A percentile compares a stretch with the other conserved stretches of the same genome.
Evolutionary conservation across 305 asterid genomes (phyloP).

Genomic region (Fraxinus paxiana): DNA sequence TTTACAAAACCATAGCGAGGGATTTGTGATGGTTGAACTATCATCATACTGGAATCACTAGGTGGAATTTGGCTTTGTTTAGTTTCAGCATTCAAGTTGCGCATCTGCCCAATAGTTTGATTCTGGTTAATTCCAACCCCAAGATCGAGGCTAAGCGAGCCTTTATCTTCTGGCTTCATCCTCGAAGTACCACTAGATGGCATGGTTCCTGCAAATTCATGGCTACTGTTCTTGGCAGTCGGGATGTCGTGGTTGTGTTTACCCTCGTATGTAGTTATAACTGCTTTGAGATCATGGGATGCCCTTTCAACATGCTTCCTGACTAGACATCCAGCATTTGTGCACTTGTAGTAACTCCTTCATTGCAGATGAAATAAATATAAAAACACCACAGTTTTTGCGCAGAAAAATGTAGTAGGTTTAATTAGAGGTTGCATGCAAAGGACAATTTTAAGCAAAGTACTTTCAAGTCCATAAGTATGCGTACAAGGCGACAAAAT

Average conservation of each 20-base stretch:
- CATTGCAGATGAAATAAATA: constrained; percentile 20
- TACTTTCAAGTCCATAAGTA: neutral
- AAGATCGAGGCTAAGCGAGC: constrained; percentile 69
- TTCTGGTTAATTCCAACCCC: constrained; percentile 68
- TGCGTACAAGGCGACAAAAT: neutral
- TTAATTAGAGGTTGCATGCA: neutral
- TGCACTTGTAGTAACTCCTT: constrained; percentile 97
- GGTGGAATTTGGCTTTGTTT: constrained; percentile 30
- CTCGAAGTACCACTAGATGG: constrained; percentile 34
- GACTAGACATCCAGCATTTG: constrained; percentile 78
- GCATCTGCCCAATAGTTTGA: constrained; percentile 34
- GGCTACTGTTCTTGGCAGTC: constrained; percentile 59
- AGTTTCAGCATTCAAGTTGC: constrained; percentile 31
- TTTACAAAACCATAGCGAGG: constrained; percentile 58
- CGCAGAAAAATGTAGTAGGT: neutral
- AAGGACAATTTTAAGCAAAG: neutral
- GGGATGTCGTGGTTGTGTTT: constrained; percentile 94
- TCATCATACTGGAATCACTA: constrained; percentile 37
- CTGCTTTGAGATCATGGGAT: constrained; percentile 90
- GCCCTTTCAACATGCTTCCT: constrained; percentile 97
- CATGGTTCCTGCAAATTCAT: constrained; percentile 47
- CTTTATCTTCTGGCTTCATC: constrained; percentile 44
- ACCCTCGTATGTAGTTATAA: constrained; percentile 92
- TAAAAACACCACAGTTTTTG: neutral
- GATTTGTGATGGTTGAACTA: constrained; percentile 39